phyloP scores from a whole-genome alignment of 2,329 filamentous ascomycete species.

The Diplodia mutila region DNA sequence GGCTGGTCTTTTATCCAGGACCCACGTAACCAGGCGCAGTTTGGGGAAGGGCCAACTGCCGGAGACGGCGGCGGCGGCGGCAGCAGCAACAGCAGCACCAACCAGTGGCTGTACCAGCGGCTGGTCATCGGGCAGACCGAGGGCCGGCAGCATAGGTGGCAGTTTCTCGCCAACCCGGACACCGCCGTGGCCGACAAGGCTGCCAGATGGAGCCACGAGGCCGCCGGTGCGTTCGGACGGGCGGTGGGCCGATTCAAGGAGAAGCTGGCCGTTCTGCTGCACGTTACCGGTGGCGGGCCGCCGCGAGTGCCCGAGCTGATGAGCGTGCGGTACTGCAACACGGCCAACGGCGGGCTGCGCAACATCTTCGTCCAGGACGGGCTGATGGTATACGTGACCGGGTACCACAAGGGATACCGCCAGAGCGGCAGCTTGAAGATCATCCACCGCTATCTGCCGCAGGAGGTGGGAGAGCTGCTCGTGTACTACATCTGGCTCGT shows the following conservation, averaged over 20 bases:
- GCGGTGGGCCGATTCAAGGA: constrained; percentile 23
- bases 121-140: no score
- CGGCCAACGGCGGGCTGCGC: constrained; percentile 21
- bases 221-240: neutral
- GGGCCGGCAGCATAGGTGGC: no score
- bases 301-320: constrained; percentile 30
- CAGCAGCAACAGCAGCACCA: no score
- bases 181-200: no score
- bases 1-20: neutral
- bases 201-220: neutral
- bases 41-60: no score
- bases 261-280: constrained; percentile 32
- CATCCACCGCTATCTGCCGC: constrained; percentile 35
- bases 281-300: constrained; percentile 30
- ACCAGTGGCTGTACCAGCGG: no score
- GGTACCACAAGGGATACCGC: constrained; percentile 33
- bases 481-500: constrained; percentile 32
- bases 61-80: no score
- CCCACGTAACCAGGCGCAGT: neutral
- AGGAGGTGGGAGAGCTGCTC: constrained; percentile 33
- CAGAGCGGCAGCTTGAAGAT: constrained; percentile 27
- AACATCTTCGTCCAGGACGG: constrained; percentile 33
- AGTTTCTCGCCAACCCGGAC: no score
- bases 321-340: constrained; percentile 31
- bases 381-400: constrained; percentile 31